A percentile compares a stretch with the other conserved stretches of the same genome.
Conservation (phyloP, 2,329 filamentous ascomycete genomes). For the Mariannaea sp. region DNA sequence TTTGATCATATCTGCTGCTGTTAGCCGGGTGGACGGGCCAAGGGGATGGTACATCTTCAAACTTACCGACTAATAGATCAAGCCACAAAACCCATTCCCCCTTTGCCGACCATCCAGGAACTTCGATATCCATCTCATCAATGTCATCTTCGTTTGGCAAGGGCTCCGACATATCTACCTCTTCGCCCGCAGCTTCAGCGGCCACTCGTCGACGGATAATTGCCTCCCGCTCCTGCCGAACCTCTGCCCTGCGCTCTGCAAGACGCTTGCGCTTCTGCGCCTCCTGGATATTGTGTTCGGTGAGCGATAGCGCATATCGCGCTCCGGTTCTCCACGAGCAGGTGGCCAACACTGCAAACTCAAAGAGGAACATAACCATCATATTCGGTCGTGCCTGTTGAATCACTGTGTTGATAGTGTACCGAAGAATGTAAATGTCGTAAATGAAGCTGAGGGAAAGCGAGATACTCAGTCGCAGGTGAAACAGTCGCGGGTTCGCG, state of each 20-base stretch:
- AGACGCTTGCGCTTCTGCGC: slow-evolving; percentile 74
- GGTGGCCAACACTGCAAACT: slow-evolving; percentile 86
- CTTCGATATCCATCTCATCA: slow-evolving; percentile 92
- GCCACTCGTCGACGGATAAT: slow-evolving; percentile 56
- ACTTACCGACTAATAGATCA: slow-evolving; percentile 78
- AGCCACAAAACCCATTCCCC: slow-evolving; percentile 89
- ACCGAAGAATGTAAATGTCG: slow-evolving; percentile 78
- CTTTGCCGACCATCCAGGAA: slow-evolving; percentile 95
- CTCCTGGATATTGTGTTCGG: slow-evolving; percentile 76
- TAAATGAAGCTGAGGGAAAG: slow-evolving; percentile 79
- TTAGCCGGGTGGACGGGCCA: slow-evolving; percentile 23
- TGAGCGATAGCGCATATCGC: slow-evolving; percentile 78
- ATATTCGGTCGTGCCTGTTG: slow-evolving; percentile 91
- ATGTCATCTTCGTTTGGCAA: slow-evolving; percentile 74
- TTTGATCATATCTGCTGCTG: slow-evolving; percentile 78
- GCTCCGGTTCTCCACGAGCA: slow-evolving; percentile 78
- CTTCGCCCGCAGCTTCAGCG: slow-evolving; percentile 58
- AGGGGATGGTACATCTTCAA: neutral
- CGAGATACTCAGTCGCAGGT: slow-evolving; percentile 78
- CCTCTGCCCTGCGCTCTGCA: slow-evolving; percentile 69
- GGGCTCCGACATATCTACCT: slow-evolving; percentile 58
- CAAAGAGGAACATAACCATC: slow-evolving; percentile 99
- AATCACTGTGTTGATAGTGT: slow-evolving; percentile 81
- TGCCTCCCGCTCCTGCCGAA: slow-evolving; percentile 62
- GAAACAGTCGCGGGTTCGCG: slow-evolving; percentile 85